phyloP scores from a whole-genome alignment of 2,329 filamentous ascomycete genomes.

The Aspergillus clavatus region DNA sequence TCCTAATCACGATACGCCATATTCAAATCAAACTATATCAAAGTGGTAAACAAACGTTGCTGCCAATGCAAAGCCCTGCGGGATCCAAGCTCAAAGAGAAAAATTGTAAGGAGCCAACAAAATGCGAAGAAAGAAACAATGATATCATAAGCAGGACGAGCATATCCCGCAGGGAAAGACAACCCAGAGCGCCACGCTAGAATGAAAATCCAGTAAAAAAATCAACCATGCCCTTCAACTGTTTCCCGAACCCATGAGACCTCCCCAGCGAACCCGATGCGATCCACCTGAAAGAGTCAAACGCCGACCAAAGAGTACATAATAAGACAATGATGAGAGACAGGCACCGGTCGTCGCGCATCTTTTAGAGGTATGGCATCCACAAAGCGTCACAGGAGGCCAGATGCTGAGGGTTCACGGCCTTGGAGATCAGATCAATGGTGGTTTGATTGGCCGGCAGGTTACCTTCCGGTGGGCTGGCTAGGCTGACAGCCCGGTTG shows the following conservation, averaged over 20 bases:
- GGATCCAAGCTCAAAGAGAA: conserved; percentile 3
- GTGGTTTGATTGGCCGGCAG: conserved; percentile 95
- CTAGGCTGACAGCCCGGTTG: conserved; percentile 80
- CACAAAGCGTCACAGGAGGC: conserved; percentile 86
- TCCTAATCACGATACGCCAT: conserved; percentile 2
- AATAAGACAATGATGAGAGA: conserved; percentile 9
- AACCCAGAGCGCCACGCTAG: conserved; percentile 23
- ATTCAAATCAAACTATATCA: background rate
- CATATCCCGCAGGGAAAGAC: conserved; percentile 8
- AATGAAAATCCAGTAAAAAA: conserved; percentile 10
- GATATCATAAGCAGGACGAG: conserved; percentile 11
- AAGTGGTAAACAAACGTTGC: conserved; percentile 5
- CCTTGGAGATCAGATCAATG: conserved; percentile 87
- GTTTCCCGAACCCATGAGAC: conserved; percentile 1
- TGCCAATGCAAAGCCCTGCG: background rate
- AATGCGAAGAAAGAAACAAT: conserved; percentile 12
- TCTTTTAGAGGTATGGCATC: conserved; percentile 81
- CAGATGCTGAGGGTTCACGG: conserved; percentile 86
- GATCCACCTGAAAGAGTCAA: conserved; percentile 8
- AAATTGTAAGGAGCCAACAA: conserved; percentile 6
- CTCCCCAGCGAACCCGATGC: background rate
- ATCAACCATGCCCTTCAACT: background rate
- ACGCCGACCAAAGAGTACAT: conserved; percentile 14
- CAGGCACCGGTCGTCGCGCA: background rate
- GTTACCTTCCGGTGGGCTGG: conserved; percentile 68